Evolutionary conservation across 1,284 basidiomycete genomes (phyloP), one percentile per base, ranked within the genome.

Genomic region (Ceratobasidium sp.): DNA sequence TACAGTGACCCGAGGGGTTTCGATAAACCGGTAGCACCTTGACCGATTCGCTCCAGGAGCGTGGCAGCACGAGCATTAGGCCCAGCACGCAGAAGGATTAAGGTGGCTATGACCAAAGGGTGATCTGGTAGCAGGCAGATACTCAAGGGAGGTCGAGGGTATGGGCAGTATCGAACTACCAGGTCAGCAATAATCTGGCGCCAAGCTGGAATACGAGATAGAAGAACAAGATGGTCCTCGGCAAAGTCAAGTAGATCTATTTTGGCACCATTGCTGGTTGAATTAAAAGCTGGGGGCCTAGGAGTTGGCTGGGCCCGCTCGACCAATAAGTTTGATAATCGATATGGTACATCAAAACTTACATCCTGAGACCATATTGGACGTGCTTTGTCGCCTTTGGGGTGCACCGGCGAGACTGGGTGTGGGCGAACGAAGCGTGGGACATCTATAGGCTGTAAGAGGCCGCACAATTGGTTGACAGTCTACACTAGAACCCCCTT

Each of bases 81-180:
- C 16, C 50, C 48, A 27, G 46, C 62, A 55, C 50, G 62, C 7
- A 75, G 35, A 16, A 75, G 60, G 33, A 55, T 62, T 20, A 75
- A 23, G 10, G 35, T 66, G 23, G 48, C 35, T 23, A 66, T 50
- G 4, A 75, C 44, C 20, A 75, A 60, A 27, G 73, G 73, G 18
- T 75, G 73, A 12, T 75, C 50, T 44, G 73, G 73, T 44, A 75
- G 50, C 20, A 75, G 62, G 50, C 73, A 55, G 12, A 75, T 66
- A 55, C 69, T 55, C 14, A 54, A n/a, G 33, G 33, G 48, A 54
- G 27, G 14, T 18, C 60, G 60, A 30, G 73, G 38, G 30, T 66
- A 50, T 35, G 73, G 73, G 38, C 73, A 65, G 35, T 75, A 50
- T 27, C 20, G 60, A 18, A 66, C 35, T 10, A 54, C 73, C 12